These are phyloP conservation scores for Lunularia cruciata DNA, from an alignment of 225 moss, liverwort and hornwort species.

Conservation along the genomic window DNA sequence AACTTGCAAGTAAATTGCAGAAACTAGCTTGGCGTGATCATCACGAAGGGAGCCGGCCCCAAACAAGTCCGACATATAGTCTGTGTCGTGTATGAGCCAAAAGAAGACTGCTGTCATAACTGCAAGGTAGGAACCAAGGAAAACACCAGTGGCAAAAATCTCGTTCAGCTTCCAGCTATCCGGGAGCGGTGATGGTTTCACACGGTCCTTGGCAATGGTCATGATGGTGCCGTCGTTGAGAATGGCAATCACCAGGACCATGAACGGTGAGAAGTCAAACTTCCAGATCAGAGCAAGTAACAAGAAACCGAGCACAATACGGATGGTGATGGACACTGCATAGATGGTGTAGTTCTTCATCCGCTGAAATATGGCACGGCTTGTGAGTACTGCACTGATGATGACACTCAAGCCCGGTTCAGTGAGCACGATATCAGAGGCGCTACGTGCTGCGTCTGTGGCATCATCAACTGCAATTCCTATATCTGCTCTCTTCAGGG, in stretches of 20 bases:
- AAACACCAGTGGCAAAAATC: constrained; percentile 29
- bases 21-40: neutral
- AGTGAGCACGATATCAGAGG: constrained; percentile 28
- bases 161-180: constrained; percentile 38
- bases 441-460: constrained; percentile 29
- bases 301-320: constrained; percentile 26
- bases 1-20: constrained; percentile 31
- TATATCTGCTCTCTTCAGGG: constrained; percentile 33
- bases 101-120: constrained; percentile 35
- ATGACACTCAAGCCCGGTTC: constrained; percentile 33
- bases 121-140: constrained; percentile 26
- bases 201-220: constrained; percentile 41
- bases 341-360: constrained; percentile 40
- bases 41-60: neutral
- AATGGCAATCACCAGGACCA: constrained; percentile 31
- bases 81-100: constrained; percentile 14
- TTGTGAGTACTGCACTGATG: constrained; percentile 26
- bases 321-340: constrained; percentile 29
- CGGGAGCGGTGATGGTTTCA: constrained; percentile 29
- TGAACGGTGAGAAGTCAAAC: constrained; percentile 31
- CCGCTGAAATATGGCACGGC: constrained; percentile 29
- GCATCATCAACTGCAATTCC: constrained; percentile 33
- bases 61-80: neutral
- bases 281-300: constrained; percentile 26
- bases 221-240: constrained; percentile 39